These are phyloP conservation scores for Sclerospora graminicola DNA, from an alignment of 352 stramenopile species.

Conservation along the genomic window DNA sequence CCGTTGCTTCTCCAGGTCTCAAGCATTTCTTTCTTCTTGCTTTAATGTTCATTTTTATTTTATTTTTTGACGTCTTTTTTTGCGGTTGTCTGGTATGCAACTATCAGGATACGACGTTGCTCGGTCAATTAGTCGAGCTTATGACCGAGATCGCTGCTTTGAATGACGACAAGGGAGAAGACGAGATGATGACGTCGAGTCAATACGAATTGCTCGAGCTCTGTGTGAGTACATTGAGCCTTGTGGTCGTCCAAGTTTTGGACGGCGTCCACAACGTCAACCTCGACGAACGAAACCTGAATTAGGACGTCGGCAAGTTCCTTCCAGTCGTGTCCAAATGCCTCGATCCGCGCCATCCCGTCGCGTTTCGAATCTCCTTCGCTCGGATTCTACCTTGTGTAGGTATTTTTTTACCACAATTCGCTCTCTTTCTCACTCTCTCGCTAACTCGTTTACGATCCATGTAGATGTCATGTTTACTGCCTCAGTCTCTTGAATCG, in stretches of 20 bases:
- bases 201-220: conserved; percentile 26
- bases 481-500: no score
- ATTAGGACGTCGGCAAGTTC: no score
- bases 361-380: conserved; percentile 30
- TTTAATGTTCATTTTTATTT: no score
- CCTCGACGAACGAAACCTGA: no score
- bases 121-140: conserved; percentile 31
- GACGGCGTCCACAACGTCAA: no score
- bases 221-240: conserved; percentile 15
- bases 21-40: no score
- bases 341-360: conserved; percentile 23
- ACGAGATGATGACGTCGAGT: conserved; percentile 1
- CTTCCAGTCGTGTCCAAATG: no score
- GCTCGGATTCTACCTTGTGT: conserved; percentile 25
- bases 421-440: no score
- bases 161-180: conserved; percentile 4
- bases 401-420: no score
- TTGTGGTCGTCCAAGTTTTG: conserved; percentile 17
- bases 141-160: conserved; percentile 22
- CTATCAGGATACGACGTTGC: conserved; percentile 40
- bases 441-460: no score
- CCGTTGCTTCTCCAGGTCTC: conserved; percentile 21
- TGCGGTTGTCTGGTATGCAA: no score
- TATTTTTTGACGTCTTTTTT: neutral
- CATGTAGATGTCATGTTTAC: no score